Evolutionary conservation across 192 early-diverging fungal species (phyloP), one percentile per base, ranked within the genome.

Genomic region (Umbelopsis ramanniana): DNA sequence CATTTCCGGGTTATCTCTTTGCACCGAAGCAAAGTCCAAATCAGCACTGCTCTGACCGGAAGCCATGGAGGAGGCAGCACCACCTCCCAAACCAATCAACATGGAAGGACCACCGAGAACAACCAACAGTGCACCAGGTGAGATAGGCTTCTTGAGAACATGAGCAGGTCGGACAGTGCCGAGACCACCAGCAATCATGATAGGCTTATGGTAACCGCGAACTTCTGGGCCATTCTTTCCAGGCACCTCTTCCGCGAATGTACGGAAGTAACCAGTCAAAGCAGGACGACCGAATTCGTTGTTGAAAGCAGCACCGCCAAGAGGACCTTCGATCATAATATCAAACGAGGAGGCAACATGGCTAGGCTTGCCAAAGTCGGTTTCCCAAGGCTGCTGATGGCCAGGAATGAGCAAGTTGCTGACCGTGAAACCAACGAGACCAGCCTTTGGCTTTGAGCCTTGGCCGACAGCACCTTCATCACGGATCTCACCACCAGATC

Each of bases 1-100:
- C 96, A 99, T 99, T 85, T 99, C 98, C 6, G 98, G 93, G 81
- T 99, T 99, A 72, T 97, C 98, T 71, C 98, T 89, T 86, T 99
- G 98, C 24, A 99, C 98, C 7, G 96, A 98, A 11, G 95, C 96
- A 79, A 95, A 99, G 75, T 99, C 98, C 63, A 99, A 86, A 38
- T 93, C 92, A 15, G 91, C 94, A 9, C 92, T 90, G 69, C 90
- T 91, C 54, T 92, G 85, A 24, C 98, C 98, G 3, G 90, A 88
- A 22, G 94, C 87, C 89, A 97, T 95, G 47, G 97, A 98, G 57
- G 93, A 95, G 45, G 98, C 98, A 38, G 98, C 98, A 53, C 98
- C 98, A 72, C 98, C 98, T 71, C 98, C 98, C 66, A 99, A 85
- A 38, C 98, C 98, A 79, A 99, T 99, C 70, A 99, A 85, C 97